phyloP scores from a whole-genome alignment of 371 early-diverging fungal genomes.

The Syncephalastrum monosporum region DNA sequence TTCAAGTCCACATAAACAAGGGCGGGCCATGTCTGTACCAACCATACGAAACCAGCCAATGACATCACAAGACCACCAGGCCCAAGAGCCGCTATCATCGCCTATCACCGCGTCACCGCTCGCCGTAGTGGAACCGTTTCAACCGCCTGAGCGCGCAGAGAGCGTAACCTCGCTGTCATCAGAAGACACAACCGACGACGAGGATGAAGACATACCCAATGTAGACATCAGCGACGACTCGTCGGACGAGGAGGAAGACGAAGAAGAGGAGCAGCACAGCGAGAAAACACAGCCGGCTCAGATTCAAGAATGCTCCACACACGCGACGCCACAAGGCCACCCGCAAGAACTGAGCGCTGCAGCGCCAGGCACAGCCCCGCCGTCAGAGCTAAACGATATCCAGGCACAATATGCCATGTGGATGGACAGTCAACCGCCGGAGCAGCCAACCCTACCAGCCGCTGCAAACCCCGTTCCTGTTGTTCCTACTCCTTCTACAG shows the following conservation, averaged over 20 bases:
- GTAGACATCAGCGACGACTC: slow-evolving; percentile 14
- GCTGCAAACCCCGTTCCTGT: neutral
- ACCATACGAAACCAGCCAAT: too few relatives aligned
- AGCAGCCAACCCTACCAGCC: slow-evolving; percentile 6
- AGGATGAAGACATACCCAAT: slow-evolving; percentile 5
- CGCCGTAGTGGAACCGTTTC: too few relatives aligned
- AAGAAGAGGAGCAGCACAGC: slow-evolving; percentile 4
- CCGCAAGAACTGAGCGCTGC: slow-evolving; percentile 4
- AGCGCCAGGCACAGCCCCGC: neutral
- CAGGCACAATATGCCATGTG: slow-evolving; percentile 43
- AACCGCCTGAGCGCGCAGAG: too few relatives aligned
- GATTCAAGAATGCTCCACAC: neutral
- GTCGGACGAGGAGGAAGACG: slow-evolving; percentile 9
- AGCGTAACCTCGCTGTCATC: slow-evolving; percentile 4
- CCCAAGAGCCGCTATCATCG: too few relatives aligned
- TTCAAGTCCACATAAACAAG: too few relatives aligned
- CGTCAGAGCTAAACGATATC: slow-evolving; percentile 17
- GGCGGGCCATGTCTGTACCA: too few relatives aligned
- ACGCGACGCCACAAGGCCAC: neutral
- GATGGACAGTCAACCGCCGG: slow-evolving; percentile 34
- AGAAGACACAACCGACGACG: slow-evolving; percentile 13
- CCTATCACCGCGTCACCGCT: too few relatives aligned
- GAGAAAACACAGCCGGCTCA: slow-evolving; percentile 1
- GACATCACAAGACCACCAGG: too few relatives aligned
- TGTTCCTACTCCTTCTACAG: neutral